Evolutionary conservation across 257 asterid genomes (phyloP).

Genomic region (Penstemon eatonii): DNA sequence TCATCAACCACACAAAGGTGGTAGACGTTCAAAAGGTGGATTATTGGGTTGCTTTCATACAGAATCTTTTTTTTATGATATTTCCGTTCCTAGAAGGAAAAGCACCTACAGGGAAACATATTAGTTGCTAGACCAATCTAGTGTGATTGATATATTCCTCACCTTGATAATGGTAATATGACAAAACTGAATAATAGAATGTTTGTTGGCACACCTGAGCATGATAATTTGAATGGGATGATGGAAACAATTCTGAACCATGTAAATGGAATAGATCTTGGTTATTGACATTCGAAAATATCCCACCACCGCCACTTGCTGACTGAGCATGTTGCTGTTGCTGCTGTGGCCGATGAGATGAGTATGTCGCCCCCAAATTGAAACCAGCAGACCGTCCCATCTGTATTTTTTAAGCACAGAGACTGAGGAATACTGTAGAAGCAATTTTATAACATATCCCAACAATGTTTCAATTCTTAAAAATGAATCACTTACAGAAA

Average conservation of each 20-base stretch:
- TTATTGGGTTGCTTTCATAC: constrained; percentile 13
- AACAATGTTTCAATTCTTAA: constrained; percentile 24
- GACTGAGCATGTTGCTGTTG: constrained; percentile 76
- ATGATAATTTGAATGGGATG: constrained; percentile 75
- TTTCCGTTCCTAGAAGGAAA: constrained; percentile 18
- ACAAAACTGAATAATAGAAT: constrained; percentile 1
- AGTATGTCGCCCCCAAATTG: constrained; percentile 79
- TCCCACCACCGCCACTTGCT: constrained; percentile 60
- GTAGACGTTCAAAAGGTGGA: constrained; percentile 17
- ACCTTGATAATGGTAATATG: constrained; percentile 6
- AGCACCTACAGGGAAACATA: neutral
- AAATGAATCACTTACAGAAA: constrained; percentile 58
- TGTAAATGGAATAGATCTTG: constrained; percentile 69
- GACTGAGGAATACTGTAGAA: constrained; percentile 6
- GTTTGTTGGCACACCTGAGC: constrained; percentile 58
- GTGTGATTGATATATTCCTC: constrained; percentile 17
- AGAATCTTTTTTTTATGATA: constrained; percentile 1
- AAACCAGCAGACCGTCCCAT: constrained; percentile 96
- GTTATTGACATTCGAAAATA: constrained; percentile 48
- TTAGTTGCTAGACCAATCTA: neutral
- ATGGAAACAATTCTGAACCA: constrained; percentile 83
- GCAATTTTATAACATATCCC: neutral
- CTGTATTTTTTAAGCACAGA: constrained; percentile 47
- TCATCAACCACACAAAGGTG: constrained; percentile 10
- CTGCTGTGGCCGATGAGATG: constrained; percentile 90